phyloP scores from a whole-genome alignment of 73 alveolate genomes.

The Paramecium bursaria region DNA sequence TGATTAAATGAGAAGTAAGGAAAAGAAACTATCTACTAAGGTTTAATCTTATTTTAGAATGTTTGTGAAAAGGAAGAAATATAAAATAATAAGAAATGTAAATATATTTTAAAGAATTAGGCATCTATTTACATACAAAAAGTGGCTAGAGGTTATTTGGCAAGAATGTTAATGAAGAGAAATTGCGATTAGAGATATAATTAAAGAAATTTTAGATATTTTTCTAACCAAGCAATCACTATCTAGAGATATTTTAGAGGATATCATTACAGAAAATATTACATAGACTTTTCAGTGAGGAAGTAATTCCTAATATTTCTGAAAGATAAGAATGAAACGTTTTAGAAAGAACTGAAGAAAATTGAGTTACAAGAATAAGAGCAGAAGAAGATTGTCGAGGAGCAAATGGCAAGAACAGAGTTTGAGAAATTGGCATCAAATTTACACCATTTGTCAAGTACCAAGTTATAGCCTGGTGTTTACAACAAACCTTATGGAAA shows the following conservation, averaged over 20 bases:
- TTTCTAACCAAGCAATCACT: constrained; percentile 31
- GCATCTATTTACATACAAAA: not conserved
- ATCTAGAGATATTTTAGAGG: constrained; percentile 48
- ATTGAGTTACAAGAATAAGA: constrained; percentile 70
- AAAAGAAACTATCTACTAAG: not conserved
- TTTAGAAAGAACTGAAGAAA: constrained; percentile 70
- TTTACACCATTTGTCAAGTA: constrained; percentile 84
- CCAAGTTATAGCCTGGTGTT: constrained; percentile 87
- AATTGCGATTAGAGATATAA: constrained; percentile 28
- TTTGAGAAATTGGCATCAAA: constrained; percentile 81
- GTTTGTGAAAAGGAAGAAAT: not conserved
- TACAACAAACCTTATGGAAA: constrained; percentile 88
- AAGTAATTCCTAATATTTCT: constrained; percentile 3
- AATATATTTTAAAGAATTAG: not conserved
- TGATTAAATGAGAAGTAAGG: no score
- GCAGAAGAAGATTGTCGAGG: constrained; percentile 64
- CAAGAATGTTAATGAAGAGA: not conserved
- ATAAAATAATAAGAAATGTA: not conserved
- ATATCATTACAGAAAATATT: constrained; percentile 52
- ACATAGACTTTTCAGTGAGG: constrained; percentile 24
- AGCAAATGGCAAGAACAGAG: constrained; percentile 82
- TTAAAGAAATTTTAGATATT: constrained; percentile 53
- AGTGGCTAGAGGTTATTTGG: not conserved
- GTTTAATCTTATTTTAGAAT: not conserved
- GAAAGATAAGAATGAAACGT: constrained; percentile 16